phyloP scores from a whole-genome alignment of 805 yeast species.

The Starmerella bombi region DNA sequence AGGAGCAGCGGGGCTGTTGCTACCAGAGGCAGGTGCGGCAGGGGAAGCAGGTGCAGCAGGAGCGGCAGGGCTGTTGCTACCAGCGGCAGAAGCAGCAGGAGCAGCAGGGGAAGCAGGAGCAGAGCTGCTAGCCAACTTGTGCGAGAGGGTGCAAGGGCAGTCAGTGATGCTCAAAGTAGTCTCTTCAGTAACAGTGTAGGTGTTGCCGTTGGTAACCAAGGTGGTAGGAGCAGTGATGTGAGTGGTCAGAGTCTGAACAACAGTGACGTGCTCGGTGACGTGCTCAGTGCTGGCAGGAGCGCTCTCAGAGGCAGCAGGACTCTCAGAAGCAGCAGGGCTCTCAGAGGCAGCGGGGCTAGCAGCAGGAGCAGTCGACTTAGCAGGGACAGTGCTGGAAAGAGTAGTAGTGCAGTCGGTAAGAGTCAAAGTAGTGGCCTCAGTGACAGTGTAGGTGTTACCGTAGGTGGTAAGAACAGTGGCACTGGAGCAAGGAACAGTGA shows the following conservation, averaged over 20 bases:
- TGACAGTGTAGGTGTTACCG: too few relatives aligned
- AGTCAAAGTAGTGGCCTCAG: too few relatives aligned
- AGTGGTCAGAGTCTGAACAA: conserved; percentile 1
- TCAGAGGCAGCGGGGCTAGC: too few relatives aligned
- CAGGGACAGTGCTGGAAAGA: conserved; percentile 27
- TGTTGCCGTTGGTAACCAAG: conserved; percentile 29
- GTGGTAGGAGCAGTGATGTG: conserved; percentile 6
- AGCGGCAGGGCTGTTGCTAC: conserved; percentile 13
- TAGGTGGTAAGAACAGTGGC: too few relatives aligned
- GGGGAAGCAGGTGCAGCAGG: conserved; percentile 11
- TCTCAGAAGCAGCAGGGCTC: conserved; percentile 5
- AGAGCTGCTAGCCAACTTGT: not conserved
- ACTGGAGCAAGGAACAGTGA: not conserved
- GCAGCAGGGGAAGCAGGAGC: conserved; percentile 43
- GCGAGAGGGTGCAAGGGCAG: conserved; percentile 33
- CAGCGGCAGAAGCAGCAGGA: conserved; percentile 24
- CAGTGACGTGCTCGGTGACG: conserved; percentile 1
- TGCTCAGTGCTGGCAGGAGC: conserved; percentile 2
- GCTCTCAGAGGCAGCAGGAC: conserved; percentile 1
- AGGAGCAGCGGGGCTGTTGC: conserved; percentile 13
- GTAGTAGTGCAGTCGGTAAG: conserved; percentile 49
- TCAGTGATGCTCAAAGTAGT: conserved; percentile 48
- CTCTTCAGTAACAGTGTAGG: conserved; percentile 29
- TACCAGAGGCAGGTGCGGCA: conserved; percentile 1
- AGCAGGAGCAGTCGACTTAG: conserved; percentile 8